phyloP scores from a whole-genome alignment of 2,329 filamentous ascomycete species.

The Biscogniauxia marginata region DNA sequence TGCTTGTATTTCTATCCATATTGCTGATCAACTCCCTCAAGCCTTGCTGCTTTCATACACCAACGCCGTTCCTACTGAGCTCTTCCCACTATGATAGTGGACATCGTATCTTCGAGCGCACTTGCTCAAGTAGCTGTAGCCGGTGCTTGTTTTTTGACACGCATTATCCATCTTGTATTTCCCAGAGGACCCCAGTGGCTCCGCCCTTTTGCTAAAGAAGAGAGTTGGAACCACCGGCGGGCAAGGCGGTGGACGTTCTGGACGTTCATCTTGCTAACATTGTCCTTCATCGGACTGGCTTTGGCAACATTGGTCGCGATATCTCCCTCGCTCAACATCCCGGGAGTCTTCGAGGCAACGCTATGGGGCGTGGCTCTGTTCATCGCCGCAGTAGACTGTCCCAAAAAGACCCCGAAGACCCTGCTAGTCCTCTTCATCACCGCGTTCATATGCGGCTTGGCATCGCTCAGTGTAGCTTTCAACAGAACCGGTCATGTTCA shows the following conservation, averaged over 20 bases:
- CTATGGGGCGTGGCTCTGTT: constrained; percentile 41
- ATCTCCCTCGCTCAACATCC: constrained; percentile 26
- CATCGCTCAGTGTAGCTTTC: constrained; percentile 24
- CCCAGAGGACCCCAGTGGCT: constrained; percentile 40
- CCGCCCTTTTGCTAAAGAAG: constrained; percentile 44
- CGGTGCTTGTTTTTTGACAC: constrained; percentile 31
- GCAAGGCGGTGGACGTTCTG: constrained; percentile 39
- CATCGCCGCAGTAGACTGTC: constrained; percentile 38
- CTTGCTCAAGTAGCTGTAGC: constrained; percentile 33
- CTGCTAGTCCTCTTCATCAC: constrained; percentile 40
- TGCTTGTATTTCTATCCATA: neutral
- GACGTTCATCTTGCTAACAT: constrained; percentile 35
- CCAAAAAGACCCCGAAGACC: constrained; percentile 41
- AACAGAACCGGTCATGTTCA: constrained; percentile 32
- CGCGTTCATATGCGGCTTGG: constrained; percentile 33
- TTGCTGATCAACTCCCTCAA: neutral
- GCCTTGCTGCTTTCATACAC: too few species aligned
- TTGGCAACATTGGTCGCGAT: constrained; percentile 33
- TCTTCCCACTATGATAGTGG: constrained; percentile 13
- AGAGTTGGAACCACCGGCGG: constrained; percentile 14
- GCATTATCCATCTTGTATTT: constrained; percentile 23
- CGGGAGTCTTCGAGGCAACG: constrained; percentile 34
- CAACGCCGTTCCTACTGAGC: neutral
- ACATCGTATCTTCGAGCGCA: constrained; percentile 18
- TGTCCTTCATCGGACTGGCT: constrained; percentile 36